Conservation (phyloP, 2,329 filamentous ascomycete genomes). For the Malbranchea cinnamomea region DNA sequence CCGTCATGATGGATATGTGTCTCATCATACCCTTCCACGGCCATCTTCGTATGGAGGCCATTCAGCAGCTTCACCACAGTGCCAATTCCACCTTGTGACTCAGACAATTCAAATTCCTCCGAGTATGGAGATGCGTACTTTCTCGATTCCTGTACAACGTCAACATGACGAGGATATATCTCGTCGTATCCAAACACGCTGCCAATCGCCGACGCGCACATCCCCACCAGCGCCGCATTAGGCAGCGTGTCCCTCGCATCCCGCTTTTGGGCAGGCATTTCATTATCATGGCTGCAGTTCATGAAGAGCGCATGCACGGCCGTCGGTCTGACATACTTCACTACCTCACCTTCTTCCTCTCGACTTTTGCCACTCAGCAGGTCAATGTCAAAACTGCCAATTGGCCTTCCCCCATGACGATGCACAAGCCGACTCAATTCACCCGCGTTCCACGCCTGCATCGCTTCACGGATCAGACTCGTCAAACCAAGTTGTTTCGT, state of each 20-base stretch:
- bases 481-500: slow-evolving; percentile 85
- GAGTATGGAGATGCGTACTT: slow-evolving; percentile 70
- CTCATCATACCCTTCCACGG: slow-evolving; percentile 83
- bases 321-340: slow-evolving; percentile 70
- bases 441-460: slow-evolving; percentile 94
- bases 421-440: slow-evolving; percentile 90
- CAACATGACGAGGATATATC: slow-evolving; percentile 83
- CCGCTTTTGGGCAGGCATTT: slow-evolving; percentile 86
- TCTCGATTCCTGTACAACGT: slow-evolving; percentile 78
- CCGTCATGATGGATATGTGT: slow-evolving; percentile 94
- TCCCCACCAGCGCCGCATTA: slow-evolving; percentile 83
- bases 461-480: slow-evolving; percentile 86
- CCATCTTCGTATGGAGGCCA: slow-evolving; percentile 89
- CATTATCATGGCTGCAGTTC: slow-evolving; percentile 99
- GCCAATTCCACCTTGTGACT: slow-evolving; percentile 71
- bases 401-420: slow-evolving; percentile 80
- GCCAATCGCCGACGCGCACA: slow-evolving; percentile 88
- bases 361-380: slow-evolving; percentile 53
- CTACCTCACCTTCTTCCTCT: slow-evolving; percentile 38
- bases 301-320: slow-evolving; percentile 92
- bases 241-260: slow-evolving; percentile 88
- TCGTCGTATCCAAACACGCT: slow-evolving; percentile 98
- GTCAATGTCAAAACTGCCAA: slow-evolving; percentile 94
- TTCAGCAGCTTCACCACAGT: slow-evolving; percentile 87
- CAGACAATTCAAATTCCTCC: slow-evolving; percentile 46